Base-by-base conservation (phyloP, 2,329 filamentous ascomycete genomes). In the Cladosporium sp. region DNA sequence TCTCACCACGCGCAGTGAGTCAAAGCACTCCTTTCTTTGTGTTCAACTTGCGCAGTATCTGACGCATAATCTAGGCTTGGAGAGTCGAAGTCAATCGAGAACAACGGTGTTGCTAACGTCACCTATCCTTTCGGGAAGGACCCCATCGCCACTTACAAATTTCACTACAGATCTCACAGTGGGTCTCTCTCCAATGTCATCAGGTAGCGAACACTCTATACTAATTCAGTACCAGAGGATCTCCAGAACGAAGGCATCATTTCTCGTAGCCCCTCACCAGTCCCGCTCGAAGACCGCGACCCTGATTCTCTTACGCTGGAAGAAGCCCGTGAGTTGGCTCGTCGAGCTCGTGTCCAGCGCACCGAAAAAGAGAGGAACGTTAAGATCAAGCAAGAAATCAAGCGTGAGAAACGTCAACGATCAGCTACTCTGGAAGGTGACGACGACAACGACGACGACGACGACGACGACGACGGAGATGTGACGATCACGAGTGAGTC, bases 131-230 rank as follows among this genome's bases (percentile, higher is more conserved):
- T 59, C 19, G 60, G 59, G 4, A 34, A 34, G 0, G 12, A 51
- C 1, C 56, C 61, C 2, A 54, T 64, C 27, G 56, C 58, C 0
- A 54, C 36, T 1, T 61, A 54, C 41, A 43, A 20, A 0, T 65
- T 63, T 58, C 57, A 56, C n/a, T 64, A 63, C 24, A 57, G 61
- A 2, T 59, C 61, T 1, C 58, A 51, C n/a, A 52, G 61, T 64
- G 54, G 19, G 61, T 49, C 7, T 13, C 13, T 12, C 8, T 12
- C 30, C 30, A 17, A 27, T 20, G 5, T 39, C 5, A n/a, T 6
- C 44, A 38, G 6, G 3, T 32, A 20, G n/a, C 15, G 18, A 38
- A 9, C 30, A 15, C 6, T 30, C 19, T 9, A 27, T 43, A 18
- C 51, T 50, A 24, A 49, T 7, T 24, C 29, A 11, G 20, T 9